Evolutionary conservation across 2,329 filamentous ascomycete genomes (phyloP), one percentile per base, ranked within the genome.

Genomic region (Amauroascus niger): DNA sequence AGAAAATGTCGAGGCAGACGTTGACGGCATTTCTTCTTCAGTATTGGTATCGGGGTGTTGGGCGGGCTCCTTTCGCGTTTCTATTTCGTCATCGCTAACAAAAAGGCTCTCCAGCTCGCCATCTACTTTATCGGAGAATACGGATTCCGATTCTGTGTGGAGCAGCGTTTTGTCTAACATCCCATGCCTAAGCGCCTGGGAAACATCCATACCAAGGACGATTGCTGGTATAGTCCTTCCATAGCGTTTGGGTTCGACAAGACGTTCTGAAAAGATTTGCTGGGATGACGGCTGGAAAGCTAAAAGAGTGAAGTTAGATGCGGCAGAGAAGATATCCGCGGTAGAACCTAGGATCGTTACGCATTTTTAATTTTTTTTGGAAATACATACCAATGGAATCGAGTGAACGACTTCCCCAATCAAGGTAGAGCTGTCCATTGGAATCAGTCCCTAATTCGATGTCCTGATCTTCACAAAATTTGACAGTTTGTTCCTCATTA

Each of bases 181-280:
- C 7, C 75, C 76, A 43, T 72, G 64, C 14, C 64, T 67, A 40
- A 69, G 71, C 16, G 81, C 78, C 60, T 77, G 71, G 43, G 68
- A 68, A 44, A 82, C 73, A 43, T 68, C 75, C 63, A 81, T 67
- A 13, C 80, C 80, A 60, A 77, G 73, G 51, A 83, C 76, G 26
- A 84, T 67, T 7, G 80, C 76, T 20, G 76, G 74, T n/a, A 81
- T 65, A 1, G 71, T 75, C 59, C 81, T 74, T 20, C 74, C 73
- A 53, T 73, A 70, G 37, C 80, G 74, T 65, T 84, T 84, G 24
- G 68, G 67, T 62, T 84, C 81, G 14, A 84, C 81, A 49, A 78
- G 69, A 4, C 60, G 68, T 18, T 74, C 65, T 0, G 79, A 81
- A 57, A 78, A 79, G 14, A 70, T 68, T 58, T 82, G 80, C 30